Conservation (phyloP, 345 rosid species). For the Eucalyptus cloeziana region DNA sequence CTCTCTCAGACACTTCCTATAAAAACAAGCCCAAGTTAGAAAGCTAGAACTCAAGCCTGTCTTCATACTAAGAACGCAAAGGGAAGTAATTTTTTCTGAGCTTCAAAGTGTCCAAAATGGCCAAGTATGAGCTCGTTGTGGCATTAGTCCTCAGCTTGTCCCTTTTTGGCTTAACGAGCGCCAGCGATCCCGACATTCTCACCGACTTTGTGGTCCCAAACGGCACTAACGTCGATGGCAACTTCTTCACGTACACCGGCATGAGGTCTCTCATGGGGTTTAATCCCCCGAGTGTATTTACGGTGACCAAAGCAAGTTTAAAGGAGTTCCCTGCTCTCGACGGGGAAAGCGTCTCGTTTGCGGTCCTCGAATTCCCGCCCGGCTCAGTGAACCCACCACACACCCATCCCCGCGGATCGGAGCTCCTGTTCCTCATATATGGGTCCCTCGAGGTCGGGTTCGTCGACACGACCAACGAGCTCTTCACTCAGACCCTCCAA, state of each 20-base stretch:
- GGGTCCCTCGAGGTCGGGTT: slow-evolving; percentile 7
- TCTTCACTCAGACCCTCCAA: background rate
- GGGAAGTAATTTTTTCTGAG: background rate
- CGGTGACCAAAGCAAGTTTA: background rate
- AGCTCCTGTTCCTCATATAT: background rate
- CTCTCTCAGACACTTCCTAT: background rate
- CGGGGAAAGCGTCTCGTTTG: slow-evolving; percentile 9
- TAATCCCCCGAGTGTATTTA: background rate
- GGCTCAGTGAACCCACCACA: slow-evolving; percentile 5
- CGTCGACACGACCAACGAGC: slow-evolving; percentile 10
- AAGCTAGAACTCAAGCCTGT: background rate
- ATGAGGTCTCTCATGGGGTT: background rate
- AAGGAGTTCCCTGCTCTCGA: slow-evolving; percentile 5
- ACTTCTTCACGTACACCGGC: slow-evolving; percentile 2
- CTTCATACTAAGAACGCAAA: background rate
- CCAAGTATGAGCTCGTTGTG: background rate
- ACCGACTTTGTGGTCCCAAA: background rate
- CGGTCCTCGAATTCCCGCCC: background rate
- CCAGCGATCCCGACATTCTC: slow-evolving; percentile 1
- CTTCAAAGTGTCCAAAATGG: background rate
- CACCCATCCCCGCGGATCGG: slow-evolving; percentile 7
- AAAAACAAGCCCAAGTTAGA: background rate
- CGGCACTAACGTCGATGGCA: background rate
- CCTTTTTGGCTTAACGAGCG: background rate
- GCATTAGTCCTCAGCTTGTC: background rate